A percentile compares a stretch with the other conserved stretches of the same genome.
These are phyloP conservation scores for Pugionium cornutum DNA, from an alignment of 345 rosid genomes.

Conservation along the genomic window DNA sequence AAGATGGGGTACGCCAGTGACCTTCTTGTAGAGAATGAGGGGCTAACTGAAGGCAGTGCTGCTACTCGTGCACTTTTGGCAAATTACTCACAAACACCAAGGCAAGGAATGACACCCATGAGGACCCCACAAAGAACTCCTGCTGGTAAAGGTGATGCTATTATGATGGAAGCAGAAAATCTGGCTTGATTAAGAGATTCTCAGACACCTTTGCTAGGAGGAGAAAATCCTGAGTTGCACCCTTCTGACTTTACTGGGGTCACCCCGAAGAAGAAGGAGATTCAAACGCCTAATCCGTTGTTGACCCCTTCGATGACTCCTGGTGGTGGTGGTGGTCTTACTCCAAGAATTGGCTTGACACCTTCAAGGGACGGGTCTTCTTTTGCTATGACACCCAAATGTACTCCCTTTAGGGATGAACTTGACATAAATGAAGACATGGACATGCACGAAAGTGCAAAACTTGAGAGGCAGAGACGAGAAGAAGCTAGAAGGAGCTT, in stretches of 20 bases:
- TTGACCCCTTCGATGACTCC: conserved; percentile 95
- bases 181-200: conserved; percentile 95
- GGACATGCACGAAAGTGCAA: conserved; percentile 75
- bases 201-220: conserved; percentile 94
- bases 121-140: conserved; percentile 97
- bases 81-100: conserved; percentile 85
- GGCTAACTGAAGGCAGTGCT: conserved; percentile 81
- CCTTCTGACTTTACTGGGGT: conserved; percentile 99
- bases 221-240: conserved; percentile 97
- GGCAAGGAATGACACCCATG: conserved; percentile 81
- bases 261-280: conserved; percentile 85
- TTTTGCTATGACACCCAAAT: conserved; percentile 82
- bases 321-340: conserved; percentile 66
- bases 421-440: conserved; percentile 92
- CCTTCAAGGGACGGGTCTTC: conserved; percentile 88
- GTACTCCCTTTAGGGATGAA: conserved; percentile 95
- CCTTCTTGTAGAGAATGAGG: conserved; percentile 78
- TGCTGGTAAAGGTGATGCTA: conserved; percentile 92
- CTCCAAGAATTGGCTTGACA: conserved; percentile 93
- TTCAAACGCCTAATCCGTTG: conserved; percentile 91
- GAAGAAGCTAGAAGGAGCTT: conserved; percentile 78
- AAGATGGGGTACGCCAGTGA: conserved; percentile 98
- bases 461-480: conserved; percentile 74
- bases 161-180: conserved; percentile 99
- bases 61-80: conserved; percentile 97